Base-by-base conservation (phyloP, 805 yeast species). In the Lipomyces lipofer region DNA sequence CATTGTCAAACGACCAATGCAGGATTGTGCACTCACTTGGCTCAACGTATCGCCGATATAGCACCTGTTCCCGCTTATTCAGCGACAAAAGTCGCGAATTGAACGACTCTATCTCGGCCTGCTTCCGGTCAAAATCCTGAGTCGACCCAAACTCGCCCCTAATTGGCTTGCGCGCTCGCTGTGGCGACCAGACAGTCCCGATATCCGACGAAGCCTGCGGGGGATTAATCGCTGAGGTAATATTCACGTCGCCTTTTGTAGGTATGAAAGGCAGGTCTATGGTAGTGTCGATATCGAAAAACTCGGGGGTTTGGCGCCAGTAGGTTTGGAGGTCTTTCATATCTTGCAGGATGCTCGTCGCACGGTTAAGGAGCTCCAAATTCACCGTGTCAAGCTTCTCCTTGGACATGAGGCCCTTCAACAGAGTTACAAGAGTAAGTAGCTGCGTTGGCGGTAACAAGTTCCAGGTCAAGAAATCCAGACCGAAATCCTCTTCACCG, bases 401-500 rank as follows among this genome's bases (percentile, higher is more conserved):
- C n/a, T 35, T 33, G 4, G 43, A 45, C 51, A 52, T 52, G 22
- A 51, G 15, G n/a, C 59, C 59, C 33, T 56, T 56, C n/a, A 56
- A 35, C 13, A 32, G 29, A 4, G 36, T 44, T 2, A 51, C 33
- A n/a, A 44, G 17, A 25, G 43, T 49, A 17, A 48, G 45, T 44
- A 56, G n/a, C 21, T 39, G 29, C 35, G 35, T 28, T 3, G 59
- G 48, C 4, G 53, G 29, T 15, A 53, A 24, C 6, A 52, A 19
- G 1, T 54, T 56, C 1, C 47, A 29, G 9, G 59, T 51, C 13
- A 56, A 21, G 12, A 47, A 48, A 19, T 36, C 27, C 47, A 55
- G 5, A 15, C 51, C 54, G 2, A 15, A 12, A 22, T 40, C 19
- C n/a, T 7, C n/a, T 10, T n/a, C 30, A 8, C 19, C 22, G 22